Base-by-base conservation (phyloP, 2,329 filamentous ascomycete genomes). In the Immersiporthe knoxdaviesiana region DNA sequence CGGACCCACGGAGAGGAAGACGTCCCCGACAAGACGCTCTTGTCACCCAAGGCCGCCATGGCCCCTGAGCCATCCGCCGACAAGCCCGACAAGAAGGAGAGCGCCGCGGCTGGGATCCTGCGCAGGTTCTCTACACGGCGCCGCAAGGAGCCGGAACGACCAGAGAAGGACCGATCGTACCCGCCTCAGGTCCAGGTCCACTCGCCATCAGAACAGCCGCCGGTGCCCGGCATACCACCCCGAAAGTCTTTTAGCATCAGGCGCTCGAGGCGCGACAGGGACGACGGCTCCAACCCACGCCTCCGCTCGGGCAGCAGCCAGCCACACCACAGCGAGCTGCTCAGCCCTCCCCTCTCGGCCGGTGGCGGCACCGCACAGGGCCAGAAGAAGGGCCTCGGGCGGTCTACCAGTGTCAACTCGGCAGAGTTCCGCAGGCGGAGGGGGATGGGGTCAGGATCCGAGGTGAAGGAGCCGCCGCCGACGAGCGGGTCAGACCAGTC, bases 1-100 rank as follows among this genome's bases (percentile, higher is more conserved):
- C 88, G 96, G 73, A 98, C 96, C 0, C 95, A 98, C 76, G 96
- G 95, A 21, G 96, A 98, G 79, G 95, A 98, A 72, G 96, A 99
- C 69, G 87, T 93, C 14, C 86, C 90, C 0, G 92, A 97, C 63
- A 85, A 69, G 67, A 50, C 63, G 32, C 67, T 71, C 2, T 30
- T 71, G 61, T 67, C 70, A n/a, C 70, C 70, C 44, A 71, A 69
- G 64, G 70, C 70, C 21, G 70, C 70, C 24, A 24, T 71, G 37
- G 54, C 60, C 21, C 61, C 67, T 24, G 70, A 71, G 32, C 32
- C n/a, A 8, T 65, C 62, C 16, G 10, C 62, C 6, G 65, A 88
- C 30, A 87, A 88, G 41, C 78, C 83, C 27, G 90, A 89, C 77
- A 86, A 52, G 47, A 64, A 64, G 65, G 95, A 97, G 78, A 96